Evolutionary conservation across 2,329 filamentous ascomycete genomes (phyloP), one percentile per base, ranked within the genome.

Genomic region (Nakataea oryzae): DNA sequence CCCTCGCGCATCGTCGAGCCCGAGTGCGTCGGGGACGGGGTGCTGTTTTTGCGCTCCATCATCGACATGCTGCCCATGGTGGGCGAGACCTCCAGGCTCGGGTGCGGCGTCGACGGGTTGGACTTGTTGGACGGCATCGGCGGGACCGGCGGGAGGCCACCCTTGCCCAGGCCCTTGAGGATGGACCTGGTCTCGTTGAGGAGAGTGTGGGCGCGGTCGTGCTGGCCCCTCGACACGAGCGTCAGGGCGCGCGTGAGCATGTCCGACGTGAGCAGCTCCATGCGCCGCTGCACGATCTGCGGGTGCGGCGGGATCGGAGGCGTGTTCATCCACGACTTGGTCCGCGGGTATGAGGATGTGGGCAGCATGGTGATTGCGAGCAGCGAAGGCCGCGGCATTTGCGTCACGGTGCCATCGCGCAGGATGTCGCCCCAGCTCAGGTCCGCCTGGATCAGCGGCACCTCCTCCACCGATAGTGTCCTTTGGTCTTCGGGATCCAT

Each of bases 211-310:
- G 93, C 95, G 47, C 93, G 89, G 70, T 99, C 95, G 72, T 97
- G 91, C 75, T 97, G 93, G 41, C 91, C 91, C 50, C 92, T 86
- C 64, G 91, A 91, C 26, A 97, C 93, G 26, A 99, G 83, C 0
- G 92, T 96, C 64, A 99, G 78, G 17, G 95, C 93, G 63, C 95
- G 84, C 9, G 91, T 96, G 65, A 99, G 83, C 95, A 99, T 99
- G 73, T 99, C 95, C 1, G 93, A 97, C 2, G 95, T 97, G 61
- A 99, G 83, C 32, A 99, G 81, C 75, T 99, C 95, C 95, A 99
- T 99, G 57, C 95, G 89, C 54, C 95, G 86, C 76, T 99, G 95
- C 8, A 99, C 93, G 64, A 99, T 92, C 65, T 88, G 91, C 5
- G 95, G 93, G 71, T 97, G 95, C 57, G 95, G 93, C 17, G 95